Evolutionary conservation across 306 rosid species (phyloP).

Genomic region (Rubus parviflorus): DNA sequence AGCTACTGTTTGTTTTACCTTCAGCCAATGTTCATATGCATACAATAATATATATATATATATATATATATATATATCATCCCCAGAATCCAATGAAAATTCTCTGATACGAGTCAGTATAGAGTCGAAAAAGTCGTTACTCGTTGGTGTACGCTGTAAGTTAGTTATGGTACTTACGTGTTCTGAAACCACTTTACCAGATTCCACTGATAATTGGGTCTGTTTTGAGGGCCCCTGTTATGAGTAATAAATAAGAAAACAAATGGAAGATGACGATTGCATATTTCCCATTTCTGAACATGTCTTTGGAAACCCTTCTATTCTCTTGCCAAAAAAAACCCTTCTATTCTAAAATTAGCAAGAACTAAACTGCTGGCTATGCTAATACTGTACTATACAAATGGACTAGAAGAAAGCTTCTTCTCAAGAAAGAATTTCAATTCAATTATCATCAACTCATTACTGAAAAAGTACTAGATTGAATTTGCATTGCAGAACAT

Average conservation of each 20-base stretch:
- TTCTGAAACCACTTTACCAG: not conserved
- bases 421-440: not conserved
- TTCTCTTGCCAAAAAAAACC: not conserved
- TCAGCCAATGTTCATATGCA: not conserved
- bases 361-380: not conserved
- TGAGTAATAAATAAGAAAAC: not conserved
- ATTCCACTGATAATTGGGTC: not conserved
- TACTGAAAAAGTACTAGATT: not conserved
- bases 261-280: not conserved
- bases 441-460: not conserved
- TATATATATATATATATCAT: not conserved
- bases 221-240: no score
- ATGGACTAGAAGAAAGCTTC: not conserved
- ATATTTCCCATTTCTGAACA: not conserved
- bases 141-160: not conserved
- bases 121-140: not conserved
- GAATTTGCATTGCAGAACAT: not conserved
- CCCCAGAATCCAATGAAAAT: slow-evolving; percentile 4
- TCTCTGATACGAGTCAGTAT: not conserved
- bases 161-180: not conserved
- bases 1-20: not conserved
- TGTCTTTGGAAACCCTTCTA: not conserved
- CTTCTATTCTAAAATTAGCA: no score
- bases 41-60: not conserved
- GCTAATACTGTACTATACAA: not conserved